Evolutionary conservation across 2,329 filamentous ascomycete species (phyloP).

Genomic region (Arthroderma sp.): DNA sequence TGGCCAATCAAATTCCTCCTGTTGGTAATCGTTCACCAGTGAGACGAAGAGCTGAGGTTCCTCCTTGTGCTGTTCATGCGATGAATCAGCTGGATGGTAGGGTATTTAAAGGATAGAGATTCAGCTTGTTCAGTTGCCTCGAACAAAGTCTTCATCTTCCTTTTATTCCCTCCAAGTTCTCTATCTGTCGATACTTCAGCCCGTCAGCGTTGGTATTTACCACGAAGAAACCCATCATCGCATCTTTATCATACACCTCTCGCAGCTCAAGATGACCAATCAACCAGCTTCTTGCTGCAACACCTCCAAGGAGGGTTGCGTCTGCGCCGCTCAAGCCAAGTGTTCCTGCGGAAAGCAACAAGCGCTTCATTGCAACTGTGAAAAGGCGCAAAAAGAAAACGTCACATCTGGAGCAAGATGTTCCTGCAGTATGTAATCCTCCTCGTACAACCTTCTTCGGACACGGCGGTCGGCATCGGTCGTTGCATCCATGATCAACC

Average conservation of each 20-base stretch:
- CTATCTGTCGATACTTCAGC: no score
- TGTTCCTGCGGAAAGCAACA: slow-evolving; percentile 86
- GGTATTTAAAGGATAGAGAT: no score
- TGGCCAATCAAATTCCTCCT: not conserved
- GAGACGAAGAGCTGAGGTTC: no score
- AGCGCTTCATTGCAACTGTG: slow-evolving; percentile 76
- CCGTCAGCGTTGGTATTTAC: no score
- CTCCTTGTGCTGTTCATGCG: no score
- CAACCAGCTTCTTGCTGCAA: slow-evolving; percentile 45
- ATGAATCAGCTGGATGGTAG: no score
- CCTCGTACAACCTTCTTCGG: not conserved
- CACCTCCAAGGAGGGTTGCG: slow-evolving; percentile 41
- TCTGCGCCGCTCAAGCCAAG: slow-evolving; percentile 45
- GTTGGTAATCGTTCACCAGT: not conserved
- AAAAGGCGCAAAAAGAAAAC: slow-evolving; percentile 66
- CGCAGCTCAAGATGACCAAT: slow-evolving; percentile 28
- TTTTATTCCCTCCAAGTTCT: no score
- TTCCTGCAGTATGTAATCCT: slow-evolving; percentile 55
- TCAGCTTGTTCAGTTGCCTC: no score
- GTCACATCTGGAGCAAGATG: slow-evolving; percentile 57
- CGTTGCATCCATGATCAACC: no score
- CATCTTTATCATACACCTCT: no score
- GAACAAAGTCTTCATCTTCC: no score
- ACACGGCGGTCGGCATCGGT: not conserved
- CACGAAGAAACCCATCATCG: no score